These are phyloP conservation scores for Cokeromyces recurvatus DNA, from an alignment of 371 early-diverging fungal species.

Conservation along the genomic window DNA sequence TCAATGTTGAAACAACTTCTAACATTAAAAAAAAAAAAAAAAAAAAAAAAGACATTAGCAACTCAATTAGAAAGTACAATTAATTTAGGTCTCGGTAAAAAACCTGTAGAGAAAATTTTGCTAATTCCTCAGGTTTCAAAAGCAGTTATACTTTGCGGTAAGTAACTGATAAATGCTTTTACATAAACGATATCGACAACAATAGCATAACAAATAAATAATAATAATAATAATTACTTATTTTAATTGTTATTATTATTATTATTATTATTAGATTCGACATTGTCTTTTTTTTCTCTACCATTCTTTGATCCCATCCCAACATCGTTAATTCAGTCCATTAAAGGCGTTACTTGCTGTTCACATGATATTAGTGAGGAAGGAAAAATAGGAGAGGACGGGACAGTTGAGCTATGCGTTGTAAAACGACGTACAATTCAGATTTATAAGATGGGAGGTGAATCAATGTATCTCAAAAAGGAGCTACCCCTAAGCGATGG, in stretches of 20 bases:
- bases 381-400: conserved; percentile 54
- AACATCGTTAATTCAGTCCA: conserved; percentile 42
- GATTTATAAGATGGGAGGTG: conserved; percentile 50
- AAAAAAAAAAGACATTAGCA: conserved; percentile 38
- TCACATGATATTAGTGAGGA: conserved; percentile 54
- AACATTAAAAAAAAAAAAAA: conserved; percentile 9
- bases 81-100: conserved; percentile 57
- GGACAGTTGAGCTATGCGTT: conserved; percentile 59
- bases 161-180: no score
- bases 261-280: conserved; percentile 40
- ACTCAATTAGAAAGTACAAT: conserved; percentile 48
- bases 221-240: no score
- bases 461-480: conserved; percentile 47
- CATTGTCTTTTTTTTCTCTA: conserved; percentile 60
- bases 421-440: conserved; percentile 61
- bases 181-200: neutral
- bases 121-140: conserved; percentile 68
- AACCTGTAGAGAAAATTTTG: conserved; percentile 62
- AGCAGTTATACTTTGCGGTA: conserved; percentile 72
- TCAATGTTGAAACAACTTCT: no score
- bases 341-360: conserved; percentile 68
- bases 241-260: no score
- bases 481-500: conserved; percentile 65
- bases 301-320: conserved; percentile 59
- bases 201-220: neutral